Evolutionary conservation across 768 basidiomycete species (phyloP).

Genomic region (Boletellus ananiceps): DNA sequence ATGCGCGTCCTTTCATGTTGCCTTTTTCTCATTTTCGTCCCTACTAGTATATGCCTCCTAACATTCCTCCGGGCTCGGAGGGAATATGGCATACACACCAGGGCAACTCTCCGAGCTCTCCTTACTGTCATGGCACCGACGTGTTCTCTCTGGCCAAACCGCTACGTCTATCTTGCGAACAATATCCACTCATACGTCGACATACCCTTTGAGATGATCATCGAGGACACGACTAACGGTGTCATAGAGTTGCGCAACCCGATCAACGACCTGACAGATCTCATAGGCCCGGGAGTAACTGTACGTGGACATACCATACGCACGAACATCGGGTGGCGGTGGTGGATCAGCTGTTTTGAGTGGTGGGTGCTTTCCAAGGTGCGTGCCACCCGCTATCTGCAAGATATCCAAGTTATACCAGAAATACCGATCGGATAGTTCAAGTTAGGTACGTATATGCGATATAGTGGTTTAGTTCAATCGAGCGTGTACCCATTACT

Average conservation of each 20-base stretch:
- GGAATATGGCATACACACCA: conserved; percentile 12
- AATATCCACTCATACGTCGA: conserved; percentile 21
- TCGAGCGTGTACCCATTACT: neutral
- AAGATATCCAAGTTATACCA: conserved; percentile 1
- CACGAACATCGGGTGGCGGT: conserved; percentile 30
- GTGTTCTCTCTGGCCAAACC: conserved; percentile 41
- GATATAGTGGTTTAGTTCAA: neutral
- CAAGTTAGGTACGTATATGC: conserved; percentile 23
- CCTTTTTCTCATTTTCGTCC: conserved; percentile 8
- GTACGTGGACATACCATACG: conserved; percentile 38
- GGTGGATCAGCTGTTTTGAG: conserved; percentile 32
- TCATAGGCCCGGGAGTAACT: conserved; percentile 32
- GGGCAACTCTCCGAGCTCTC: conserved; percentile 34
- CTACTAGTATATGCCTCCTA: neutral
- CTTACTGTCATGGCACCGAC: conserved; percentile 41
- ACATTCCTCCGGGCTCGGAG: conserved; percentile 8
- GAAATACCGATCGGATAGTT: conserved; percentile 1
- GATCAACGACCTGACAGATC: conserved; percentile 31
- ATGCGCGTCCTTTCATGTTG: conserved; percentile 1
- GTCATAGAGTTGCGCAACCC: conserved; percentile 43
- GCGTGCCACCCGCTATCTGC: conserved; percentile 4
- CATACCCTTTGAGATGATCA: conserved; percentile 34
- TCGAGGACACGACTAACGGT: conserved; percentile 36
- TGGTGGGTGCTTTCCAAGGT: conserved; percentile 32
- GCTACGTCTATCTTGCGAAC: conserved; percentile 32